Evolutionary conservation across 352 stramenopile species (phyloP), one percentile per base, ranked within the genome.

Genomic region (Pythium folliculosum): DNA sequence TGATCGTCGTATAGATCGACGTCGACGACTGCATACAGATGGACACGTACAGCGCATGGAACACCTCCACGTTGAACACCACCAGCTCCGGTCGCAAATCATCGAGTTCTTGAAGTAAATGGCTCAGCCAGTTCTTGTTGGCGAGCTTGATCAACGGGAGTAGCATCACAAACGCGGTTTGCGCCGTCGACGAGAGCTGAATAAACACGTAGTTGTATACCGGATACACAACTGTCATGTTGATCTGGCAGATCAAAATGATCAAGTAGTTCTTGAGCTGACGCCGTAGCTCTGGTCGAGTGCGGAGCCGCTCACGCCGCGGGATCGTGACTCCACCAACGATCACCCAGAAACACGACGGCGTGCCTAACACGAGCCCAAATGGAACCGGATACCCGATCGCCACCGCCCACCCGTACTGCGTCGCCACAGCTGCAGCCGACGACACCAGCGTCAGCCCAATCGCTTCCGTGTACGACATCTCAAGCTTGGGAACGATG

Each of bases 141-240:
- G 52, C 45, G 17, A 86, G 55, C 51, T 86, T 86, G 23, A 82
- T 68, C 32, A 75, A 52, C 16, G 69, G 73, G 22, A 86, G 64
- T 13, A 86, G 21, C 21, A 76, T 14, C 23, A 57, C 44, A 22
- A 59, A 67, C 5, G 55, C 37, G 6, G 55, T 73, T 25, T 76
- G 65, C 22, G 44, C 16, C 23, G 16, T 27, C 4, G 50, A 35
- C 49, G 59, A 60, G 30, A 76, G 47, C 0, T 38, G 35, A 7
- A 40, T 48, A 25, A 67, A 76, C 0, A 53, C 44, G 17, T 51
- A 43, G 44, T 63, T 65, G 60, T 67, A 70, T 0, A 72, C 5
- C 4, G 65, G 60, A 32, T 71, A 73, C 13, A 73, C 1, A 22
- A 67, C 37, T 17, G 52, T 62, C 43, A 68, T 55, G 16, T n/a